phyloP scores from a whole-genome alignment of 2,329 filamentous ascomycete genomes.

The Pseudogymnoascus pannorum region DNA sequence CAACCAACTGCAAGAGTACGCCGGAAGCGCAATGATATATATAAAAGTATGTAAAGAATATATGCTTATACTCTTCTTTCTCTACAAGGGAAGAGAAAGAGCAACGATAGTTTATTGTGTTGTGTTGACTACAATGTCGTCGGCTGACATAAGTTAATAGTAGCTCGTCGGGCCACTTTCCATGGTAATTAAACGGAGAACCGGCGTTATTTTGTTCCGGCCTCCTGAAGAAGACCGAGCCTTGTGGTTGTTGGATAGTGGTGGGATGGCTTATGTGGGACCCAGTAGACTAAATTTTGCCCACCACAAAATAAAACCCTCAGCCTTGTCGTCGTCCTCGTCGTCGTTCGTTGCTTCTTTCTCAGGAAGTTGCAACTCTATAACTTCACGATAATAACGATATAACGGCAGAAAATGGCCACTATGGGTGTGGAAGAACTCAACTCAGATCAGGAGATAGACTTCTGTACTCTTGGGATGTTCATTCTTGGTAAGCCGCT shows the following conservation, averaged over 20 bases:
- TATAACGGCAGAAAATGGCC: slow-evolving; percentile 26
- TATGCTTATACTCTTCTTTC: no score
- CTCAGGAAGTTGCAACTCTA: not conserved
- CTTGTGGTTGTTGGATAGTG: not conserved
- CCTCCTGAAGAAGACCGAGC: not conserved
- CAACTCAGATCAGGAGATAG: slow-evolving; percentile 37
- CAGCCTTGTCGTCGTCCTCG: not conserved
- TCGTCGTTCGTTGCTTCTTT: not conserved
- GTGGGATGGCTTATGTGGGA: not conserved
- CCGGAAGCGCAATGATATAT: slow-evolving; percentile 3
- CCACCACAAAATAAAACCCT: slow-evolving; percentile 3
- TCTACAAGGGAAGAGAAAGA: not conserved
- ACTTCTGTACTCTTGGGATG: slow-evolving; percentile 67
- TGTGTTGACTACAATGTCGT: not conserved
- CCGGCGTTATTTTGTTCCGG: not conserved
- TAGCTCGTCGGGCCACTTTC: slow-evolving; percentile 1
- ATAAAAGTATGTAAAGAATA: not conserved
- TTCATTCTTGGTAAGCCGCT: slow-evolving; percentile 58
- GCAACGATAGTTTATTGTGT: not conserved
- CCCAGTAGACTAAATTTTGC: slow-evolving; percentile 2
- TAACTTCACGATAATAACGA: not conserved
- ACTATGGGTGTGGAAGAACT: slow-evolving; percentile 21
- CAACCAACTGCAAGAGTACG: not conserved
- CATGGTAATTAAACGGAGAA: not conserved
- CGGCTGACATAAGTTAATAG: not conserved